phyloP scores from a whole-genome alignment of 352 stramenopile genomes.

The Sclerospora graminicola region DNA sequence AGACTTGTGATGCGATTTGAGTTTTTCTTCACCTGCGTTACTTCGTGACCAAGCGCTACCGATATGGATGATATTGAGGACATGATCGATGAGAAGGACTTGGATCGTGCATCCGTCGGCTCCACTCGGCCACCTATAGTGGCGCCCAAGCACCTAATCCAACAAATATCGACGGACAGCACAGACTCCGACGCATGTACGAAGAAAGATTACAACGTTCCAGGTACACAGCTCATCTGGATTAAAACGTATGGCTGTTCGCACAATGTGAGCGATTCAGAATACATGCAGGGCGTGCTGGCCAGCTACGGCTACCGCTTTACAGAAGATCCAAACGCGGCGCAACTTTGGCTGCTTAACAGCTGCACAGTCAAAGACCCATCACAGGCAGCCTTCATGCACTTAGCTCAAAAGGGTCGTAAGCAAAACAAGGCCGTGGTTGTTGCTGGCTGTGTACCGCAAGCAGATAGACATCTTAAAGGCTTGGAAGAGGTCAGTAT shows the following conservation, averaged over 20 bases:
- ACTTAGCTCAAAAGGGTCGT: conserved; percentile 78
- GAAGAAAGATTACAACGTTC: conserved; percentile 20
- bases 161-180: conserved; percentile 15
- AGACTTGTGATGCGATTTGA: too few relatives aligned
- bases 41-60: conserved; percentile 4
- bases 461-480: conserved; percentile 80
- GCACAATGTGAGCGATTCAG: conserved; percentile 89
- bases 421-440: conserved; percentile 79
- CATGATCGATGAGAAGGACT: conserved; percentile 65
- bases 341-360: conserved; percentile 87
- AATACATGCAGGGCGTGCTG: conserved; percentile 91
- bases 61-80: conserved; percentile 73
- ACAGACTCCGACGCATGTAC: conserved; percentile 11
- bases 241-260: conserved; percentile 89
- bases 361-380: conserved; percentile 92
- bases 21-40: too few relatives aligned
- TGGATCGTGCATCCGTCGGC: conserved; percentile 37
- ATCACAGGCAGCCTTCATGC: conserved; percentile 85
- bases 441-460: conserved; percentile 86
- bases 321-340: conserved; percentile 55
- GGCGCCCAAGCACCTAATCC: conserved; percentile 38
- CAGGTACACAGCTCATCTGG: conserved; percentile 70
- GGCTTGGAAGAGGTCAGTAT: conserved; percentile 79
- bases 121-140: conserved; percentile 47
- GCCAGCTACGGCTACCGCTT: conserved; percentile 86